Base-by-base conservation (phyloP, 2,329 filamentous ascomycete species). In the Didymosphaeria variabile region DNA sequence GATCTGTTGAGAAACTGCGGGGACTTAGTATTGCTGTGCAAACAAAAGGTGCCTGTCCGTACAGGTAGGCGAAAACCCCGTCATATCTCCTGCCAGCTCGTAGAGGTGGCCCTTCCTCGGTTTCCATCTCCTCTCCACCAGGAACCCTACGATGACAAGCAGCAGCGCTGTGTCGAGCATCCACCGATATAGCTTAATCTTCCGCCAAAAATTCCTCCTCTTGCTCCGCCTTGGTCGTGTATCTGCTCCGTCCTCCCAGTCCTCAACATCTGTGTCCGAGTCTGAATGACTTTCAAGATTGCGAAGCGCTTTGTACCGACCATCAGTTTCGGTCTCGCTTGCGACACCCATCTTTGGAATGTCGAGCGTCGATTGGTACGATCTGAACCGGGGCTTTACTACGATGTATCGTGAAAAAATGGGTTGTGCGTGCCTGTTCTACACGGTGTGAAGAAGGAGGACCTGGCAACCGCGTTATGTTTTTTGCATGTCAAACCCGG, bases 21-120 rank as follows among this genome's bases (percentile, higher is more conserved):
- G 8, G 19, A 1, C 56, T 68, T 53, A 64, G 55, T 17, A 45
- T 21, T n/a, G 21, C 13, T 1, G 38, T 36, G 21, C 26, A 17
- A 19, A 40, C 29, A 21, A 1, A 19, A 17, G 31, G 10, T 9
- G 21, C 3, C 9, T 8, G 38, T 65, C 49, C 21, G 12, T 57
- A 71, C 70, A 77, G n/a, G 5, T 61, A n/a, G 74, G 74, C 19
- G 72, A 72, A 60, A 76, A 77, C 5, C 73, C 73, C 26, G 73
- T 71, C 1, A 76, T 59, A 36, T 77, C 74, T 29, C 74, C 74
- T 42, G 64, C 61, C 31, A 76, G 57, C 46, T 76, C 70, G 40
- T 66, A 71, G 32, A 54, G 23, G 45, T 71, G 61, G 12, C 60
- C 62, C 29, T 61, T 63, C 1, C 58, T 23, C 12, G 62, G 49